These are phyloP conservation scores for Leonotis leonurus DNA, from an alignment of 257 asterid species.

Conservation along the genomic window DNA sequence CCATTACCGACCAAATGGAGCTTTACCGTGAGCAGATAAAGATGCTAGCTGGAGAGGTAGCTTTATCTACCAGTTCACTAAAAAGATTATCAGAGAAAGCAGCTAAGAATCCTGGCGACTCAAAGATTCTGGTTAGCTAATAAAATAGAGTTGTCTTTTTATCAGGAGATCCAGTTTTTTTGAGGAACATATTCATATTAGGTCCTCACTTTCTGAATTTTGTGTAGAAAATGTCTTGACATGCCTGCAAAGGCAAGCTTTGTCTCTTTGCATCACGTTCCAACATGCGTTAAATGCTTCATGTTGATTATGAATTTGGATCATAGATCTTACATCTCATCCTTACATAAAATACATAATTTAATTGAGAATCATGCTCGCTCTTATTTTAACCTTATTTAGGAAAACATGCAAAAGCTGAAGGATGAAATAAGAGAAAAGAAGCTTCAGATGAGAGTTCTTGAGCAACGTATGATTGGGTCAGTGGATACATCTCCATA, in stretches of 20 bases:
- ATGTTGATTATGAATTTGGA: constrained; percentile 1
- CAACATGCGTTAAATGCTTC: neutral
- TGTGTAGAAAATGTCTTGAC: neutral
- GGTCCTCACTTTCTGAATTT: neutral
- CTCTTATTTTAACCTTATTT: constrained; percentile 19
- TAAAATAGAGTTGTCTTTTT: neutral
- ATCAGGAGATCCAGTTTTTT: neutral
- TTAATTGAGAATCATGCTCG: constrained; percentile 2
- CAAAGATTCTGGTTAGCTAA: constrained; percentile 47
- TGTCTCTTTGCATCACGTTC: neutral
- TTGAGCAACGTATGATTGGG: constrained; percentile 79
- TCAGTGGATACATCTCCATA: constrained; percentile 56
- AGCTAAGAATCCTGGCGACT: constrained; percentile 46
- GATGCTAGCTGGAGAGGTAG: constrained; percentile 86
- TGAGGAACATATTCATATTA: neutral
- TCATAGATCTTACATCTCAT: neutral
- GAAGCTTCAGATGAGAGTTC: constrained; percentile 51
- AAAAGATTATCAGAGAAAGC: constrained; percentile 66
- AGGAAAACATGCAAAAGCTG: constrained; percentile 57
- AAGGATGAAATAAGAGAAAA: constrained; percentile 72
- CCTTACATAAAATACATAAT: neutral
- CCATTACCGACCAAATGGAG: constrained; percentile 83
- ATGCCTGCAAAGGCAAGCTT: constrained; percentile 8
- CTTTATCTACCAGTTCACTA: constrained; percentile 62
- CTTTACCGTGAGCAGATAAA: constrained; percentile 70